Evolutionary conservation across 2,329 filamentous ascomycete species (phyloP).

Genomic region (Exophiala lecanii-corni): DNA sequence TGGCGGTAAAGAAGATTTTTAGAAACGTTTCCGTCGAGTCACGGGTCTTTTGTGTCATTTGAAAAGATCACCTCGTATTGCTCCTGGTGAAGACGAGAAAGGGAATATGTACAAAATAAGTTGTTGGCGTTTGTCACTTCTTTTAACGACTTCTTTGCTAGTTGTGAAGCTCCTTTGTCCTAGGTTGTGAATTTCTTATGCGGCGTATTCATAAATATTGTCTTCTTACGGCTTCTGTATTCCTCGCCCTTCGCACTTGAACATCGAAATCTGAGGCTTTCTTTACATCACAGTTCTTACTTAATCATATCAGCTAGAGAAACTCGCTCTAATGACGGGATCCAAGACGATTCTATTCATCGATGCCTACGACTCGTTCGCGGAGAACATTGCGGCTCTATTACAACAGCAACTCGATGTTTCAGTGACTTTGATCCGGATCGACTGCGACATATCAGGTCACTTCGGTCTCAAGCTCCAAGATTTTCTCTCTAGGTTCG

Average conservation of each 20-base stretch:
- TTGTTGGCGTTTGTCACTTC: too few species aligned
- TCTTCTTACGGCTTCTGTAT: not conserved
- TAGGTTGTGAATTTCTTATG: too few species aligned
- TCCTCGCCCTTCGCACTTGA: not conserved
- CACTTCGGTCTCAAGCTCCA: slow-evolving; percentile 26
- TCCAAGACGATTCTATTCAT: slow-evolving; percentile 64
- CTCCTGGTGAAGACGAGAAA: too few species aligned
- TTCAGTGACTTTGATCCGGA: slow-evolving; percentile 66
- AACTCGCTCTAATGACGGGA: slow-evolving; percentile 6
- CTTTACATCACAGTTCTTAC: not conserved
- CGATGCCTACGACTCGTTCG: slow-evolving; percentile 95
- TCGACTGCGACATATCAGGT: slow-evolving; percentile 57
- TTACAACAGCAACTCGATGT: slow-evolving; percentile 65
- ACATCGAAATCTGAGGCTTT: not conserved
- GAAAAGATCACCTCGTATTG: not conserved
- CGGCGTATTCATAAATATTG: not conserved
- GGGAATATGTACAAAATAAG: too few species aligned
- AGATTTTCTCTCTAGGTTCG: slow-evolving; percentile 40
- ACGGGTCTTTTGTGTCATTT: not conserved
- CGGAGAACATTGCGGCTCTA: slow-evolving; percentile 86
- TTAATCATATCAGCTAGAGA: not conserved
- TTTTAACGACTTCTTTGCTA: too few species aligned
- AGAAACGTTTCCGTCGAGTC: not conserved
- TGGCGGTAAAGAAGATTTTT: too few species aligned
- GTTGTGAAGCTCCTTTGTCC: too few species aligned